Evolutionary conservation across 1,284 basidiomycete species (phyloP).

Genomic region (Calocybe gambosa): DNA sequence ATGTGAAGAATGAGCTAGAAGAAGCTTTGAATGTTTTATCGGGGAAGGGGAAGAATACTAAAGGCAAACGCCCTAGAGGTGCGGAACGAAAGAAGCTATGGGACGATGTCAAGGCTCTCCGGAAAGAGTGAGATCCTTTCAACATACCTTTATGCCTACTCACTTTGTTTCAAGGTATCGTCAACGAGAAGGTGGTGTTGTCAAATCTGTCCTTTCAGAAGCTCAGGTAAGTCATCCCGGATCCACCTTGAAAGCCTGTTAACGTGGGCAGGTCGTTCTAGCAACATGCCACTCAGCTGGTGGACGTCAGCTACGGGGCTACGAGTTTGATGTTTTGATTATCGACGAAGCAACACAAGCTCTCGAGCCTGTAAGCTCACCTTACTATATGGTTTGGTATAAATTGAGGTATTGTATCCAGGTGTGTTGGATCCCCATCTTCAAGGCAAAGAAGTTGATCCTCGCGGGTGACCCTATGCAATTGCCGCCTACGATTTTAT

Average conservation of each 20-base stretch:
- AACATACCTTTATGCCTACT: not conserved
- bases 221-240: slow-evolving; percentile 49
- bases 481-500: slow-evolving; percentile 89
- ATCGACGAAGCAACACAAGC: slow-evolving; percentile 98
- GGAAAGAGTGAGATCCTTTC: slow-evolving; percentile 70
- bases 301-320: slow-evolving; percentile 67
- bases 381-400: not conserved
- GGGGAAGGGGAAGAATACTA: slow-evolving; percentile 73
- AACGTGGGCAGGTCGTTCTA: slow-evolving; percentile 83
- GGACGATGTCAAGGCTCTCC: slow-evolving; percentile 84
- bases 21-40: slow-evolving; percentile 59
- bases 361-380: slow-evolving; percentile 69
- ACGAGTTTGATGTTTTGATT: slow-evolving; percentile 85
- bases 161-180: slow-evolving; percentile 57
- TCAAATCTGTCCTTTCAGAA: slow-evolving; percentile 70
- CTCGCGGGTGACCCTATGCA: slow-evolving; percentile 89
- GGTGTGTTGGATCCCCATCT: slow-evolving; percentile 95
- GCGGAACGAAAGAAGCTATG: slow-evolving; percentile 83
- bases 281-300: slow-evolving; percentile 93
- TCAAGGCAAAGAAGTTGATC: slow-evolving; percentile 85
- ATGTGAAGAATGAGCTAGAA: slow-evolving; percentile 83
- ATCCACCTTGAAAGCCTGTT: not conserved
- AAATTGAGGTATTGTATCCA: slow-evolving; percentile 24
- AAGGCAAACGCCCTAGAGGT: slow-evolving; percentile 67
- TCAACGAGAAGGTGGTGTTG: slow-evolving; percentile 79